Conservation (phyloP, 805 yeast species). For the Henningerozyma blattae region DNA sequence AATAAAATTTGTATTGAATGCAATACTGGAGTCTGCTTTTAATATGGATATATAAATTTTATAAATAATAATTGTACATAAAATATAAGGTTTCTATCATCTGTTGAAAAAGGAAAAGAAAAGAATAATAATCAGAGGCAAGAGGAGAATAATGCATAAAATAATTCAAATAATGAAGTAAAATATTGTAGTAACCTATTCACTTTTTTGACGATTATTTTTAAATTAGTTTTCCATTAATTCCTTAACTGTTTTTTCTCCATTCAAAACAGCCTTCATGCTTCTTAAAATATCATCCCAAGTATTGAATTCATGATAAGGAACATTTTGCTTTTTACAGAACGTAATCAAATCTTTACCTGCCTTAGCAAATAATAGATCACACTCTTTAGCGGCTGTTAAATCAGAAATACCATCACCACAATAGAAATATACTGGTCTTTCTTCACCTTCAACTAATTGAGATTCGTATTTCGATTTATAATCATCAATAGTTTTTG, state of each 20-base stretch:
- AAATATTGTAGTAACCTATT: too few relatives aligned
- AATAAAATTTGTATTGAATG: too few relatives aligned
- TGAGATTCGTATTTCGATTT: conserved; percentile 23
- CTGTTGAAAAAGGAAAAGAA: too few relatives aligned
- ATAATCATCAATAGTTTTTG: conserved; percentile 53
- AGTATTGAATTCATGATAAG: conserved; percentile 70
- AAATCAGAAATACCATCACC: conserved; percentile 98
- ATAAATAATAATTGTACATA: too few relatives aligned
- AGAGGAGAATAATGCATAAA: too few relatives aligned
- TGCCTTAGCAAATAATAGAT: conserved; percentile 81
- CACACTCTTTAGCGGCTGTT: conserved; percentile 91
- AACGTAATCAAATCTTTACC: conserved; percentile 83
- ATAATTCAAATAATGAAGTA: too few relatives aligned
- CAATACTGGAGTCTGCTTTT: too few relatives aligned
- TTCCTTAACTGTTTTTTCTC: conserved; percentile 20
- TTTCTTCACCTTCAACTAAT: conserved; percentile 21
- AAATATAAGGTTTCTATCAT: too few relatives aligned
- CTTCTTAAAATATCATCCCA: conserved; percentile 63
- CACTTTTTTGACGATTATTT: too few relatives aligned
- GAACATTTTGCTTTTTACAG: conserved; percentile 70
- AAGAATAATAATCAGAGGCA: too few relatives aligned
- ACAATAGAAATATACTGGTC: conserved; percentile 75
- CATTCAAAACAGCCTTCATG: conserved; percentile 40
- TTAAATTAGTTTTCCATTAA: conserved; percentile 19
- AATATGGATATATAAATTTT: too few relatives aligned